Evolutionary conservation across 129 eudicot species (phyloP).

Genomic region (Flaveria brownii): DNA sequence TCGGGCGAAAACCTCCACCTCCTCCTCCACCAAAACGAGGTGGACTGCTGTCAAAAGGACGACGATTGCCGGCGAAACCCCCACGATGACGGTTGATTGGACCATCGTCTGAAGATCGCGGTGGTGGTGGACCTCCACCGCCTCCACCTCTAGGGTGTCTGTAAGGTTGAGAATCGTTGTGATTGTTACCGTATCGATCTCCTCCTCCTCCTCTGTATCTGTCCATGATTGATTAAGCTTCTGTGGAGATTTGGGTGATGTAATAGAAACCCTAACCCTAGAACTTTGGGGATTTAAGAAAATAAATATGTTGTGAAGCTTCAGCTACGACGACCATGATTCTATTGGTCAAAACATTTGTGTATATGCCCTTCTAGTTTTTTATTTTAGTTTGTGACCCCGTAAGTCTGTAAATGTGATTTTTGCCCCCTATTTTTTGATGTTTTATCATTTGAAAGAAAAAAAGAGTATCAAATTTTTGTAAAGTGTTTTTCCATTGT

Average conservation of each 20-base stretch:
- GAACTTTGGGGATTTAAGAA: conserved; percentile 19
- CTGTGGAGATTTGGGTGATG: background rate
- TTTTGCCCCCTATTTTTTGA: too few relatives aligned
- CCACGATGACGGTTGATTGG: conserved; percentile 43
- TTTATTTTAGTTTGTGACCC: background rate
- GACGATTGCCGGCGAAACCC: conserved; percentile 49
- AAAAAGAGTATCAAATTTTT: too few relatives aligned
- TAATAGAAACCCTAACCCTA: conserved; percentile 53
- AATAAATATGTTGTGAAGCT: background rate
- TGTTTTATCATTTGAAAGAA: too few relatives aligned
- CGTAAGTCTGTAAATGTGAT: too few relatives aligned
- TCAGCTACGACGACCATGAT: conserved; percentile 23
- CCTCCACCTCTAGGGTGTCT: conserved; percentile 45
- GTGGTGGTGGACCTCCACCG: conserved; percentile 34
- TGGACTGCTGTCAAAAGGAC: conserved; percentile 52
- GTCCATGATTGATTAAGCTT: conserved; percentile 38
- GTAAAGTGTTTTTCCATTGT: too few relatives aligned
- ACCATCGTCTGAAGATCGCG: conserved; percentile 40
- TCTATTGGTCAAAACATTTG: conserved; percentile 19
- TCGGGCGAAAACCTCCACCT: conserved; percentile 49
- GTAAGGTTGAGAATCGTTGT: conserved; percentile 47
- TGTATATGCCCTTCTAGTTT: conserved; percentile 13
- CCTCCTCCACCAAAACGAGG: conserved; percentile 50
- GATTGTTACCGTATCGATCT: conserved; percentile 49
- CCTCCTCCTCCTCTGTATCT: conserved; percentile 55